These are phyloP conservation scores for Phoenix dactylifera DNA, from an alignment of 176 grass and related monocot species.

Conservation along the genomic window DNA sequence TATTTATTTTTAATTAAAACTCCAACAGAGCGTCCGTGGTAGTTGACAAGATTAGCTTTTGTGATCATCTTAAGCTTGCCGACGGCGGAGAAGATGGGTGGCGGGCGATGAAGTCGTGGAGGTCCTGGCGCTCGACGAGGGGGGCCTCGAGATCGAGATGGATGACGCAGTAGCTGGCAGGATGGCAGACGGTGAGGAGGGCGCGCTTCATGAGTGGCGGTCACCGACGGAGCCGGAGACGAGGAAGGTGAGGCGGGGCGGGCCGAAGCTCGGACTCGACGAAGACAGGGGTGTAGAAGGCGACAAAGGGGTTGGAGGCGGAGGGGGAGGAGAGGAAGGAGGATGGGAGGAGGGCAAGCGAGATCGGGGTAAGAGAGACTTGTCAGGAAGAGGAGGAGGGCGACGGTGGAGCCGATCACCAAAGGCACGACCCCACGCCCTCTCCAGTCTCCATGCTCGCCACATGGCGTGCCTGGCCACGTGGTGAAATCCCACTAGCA, in stretches of 20 bases:
- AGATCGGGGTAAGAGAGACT: constrained; percentile 23
- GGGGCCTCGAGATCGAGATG: constrained; percentile 63
- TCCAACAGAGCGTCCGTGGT: constrained; percentile 10
- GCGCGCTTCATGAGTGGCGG: constrained; percentile 30
- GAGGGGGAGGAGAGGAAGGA: constrained; percentile 4
- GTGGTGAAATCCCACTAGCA: too few species aligned
- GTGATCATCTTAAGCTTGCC: constrained; percentile 52
- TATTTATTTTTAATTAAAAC: too few species aligned
- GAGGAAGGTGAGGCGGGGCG: constrained; percentile 47
- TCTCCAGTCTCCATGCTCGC: neutral
- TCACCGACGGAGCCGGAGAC: constrained; percentile 43
- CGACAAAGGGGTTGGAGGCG: neutral
- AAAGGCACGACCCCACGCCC: constrained; percentile 23
- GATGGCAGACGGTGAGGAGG: constrained; percentile 70
- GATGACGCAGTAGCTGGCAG: constrained; percentile 55
- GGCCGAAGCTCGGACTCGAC: constrained; percentile 29
- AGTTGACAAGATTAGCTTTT: constrained; percentile 74
- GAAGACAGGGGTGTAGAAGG: constrained; percentile 22
- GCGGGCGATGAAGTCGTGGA: constrained; percentile 31
- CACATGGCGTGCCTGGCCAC: too few species aligned
- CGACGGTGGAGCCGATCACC: neutral
- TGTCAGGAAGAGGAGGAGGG: constrained; percentile 32
- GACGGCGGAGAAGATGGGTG: constrained; percentile 28
- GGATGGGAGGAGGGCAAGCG: constrained; percentile 9
- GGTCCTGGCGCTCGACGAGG: constrained; percentile 25